phyloP scores from a whole-genome alignment of 495 filamentous ascomycete species.

The Aspergillus carlsbadensis region DNA sequence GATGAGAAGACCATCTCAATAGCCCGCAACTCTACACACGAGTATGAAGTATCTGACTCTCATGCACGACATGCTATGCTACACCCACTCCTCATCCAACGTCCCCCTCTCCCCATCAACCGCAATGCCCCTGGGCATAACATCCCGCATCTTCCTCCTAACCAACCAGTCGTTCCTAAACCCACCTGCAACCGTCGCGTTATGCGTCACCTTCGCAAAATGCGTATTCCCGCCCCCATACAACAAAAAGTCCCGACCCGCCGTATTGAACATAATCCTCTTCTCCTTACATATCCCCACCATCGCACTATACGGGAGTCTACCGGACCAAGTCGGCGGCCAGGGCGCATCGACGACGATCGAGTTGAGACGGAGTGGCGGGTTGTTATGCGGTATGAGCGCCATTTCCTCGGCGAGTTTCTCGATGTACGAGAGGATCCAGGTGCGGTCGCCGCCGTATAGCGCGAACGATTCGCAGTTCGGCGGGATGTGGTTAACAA shows the following conservation, averaged over 20 bases:
- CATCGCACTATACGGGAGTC: no score
- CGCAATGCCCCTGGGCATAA: neutral
- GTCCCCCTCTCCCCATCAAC: neutral
- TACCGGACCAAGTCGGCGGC: no score
- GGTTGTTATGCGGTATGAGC: neutral
- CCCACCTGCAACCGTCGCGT: neutral
- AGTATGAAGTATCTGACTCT: no score
- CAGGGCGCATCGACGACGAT: neutral
- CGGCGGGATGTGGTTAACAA: neutral
- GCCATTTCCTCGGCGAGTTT: neutral
- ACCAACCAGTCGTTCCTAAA: neutral
- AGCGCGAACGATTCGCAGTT: neutral
- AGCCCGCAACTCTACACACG: no score
- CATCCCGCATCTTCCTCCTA: neutral
- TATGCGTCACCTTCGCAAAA: neutral
- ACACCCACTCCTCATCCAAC: slow-evolving; percentile 1
- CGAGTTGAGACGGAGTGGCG: neutral
- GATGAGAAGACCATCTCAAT: no score
- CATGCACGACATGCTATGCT: no score
- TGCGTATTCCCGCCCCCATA: no score
- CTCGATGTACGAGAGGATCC: neutral
- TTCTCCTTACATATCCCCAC: no score
- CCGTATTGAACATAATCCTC: no score
- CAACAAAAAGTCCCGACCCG: no score
- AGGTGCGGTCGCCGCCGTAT: neutral